Base-by-base conservation (phyloP, 2,329 filamentous ascomycete species). In the Ceratocystis harringtonii region DNA sequence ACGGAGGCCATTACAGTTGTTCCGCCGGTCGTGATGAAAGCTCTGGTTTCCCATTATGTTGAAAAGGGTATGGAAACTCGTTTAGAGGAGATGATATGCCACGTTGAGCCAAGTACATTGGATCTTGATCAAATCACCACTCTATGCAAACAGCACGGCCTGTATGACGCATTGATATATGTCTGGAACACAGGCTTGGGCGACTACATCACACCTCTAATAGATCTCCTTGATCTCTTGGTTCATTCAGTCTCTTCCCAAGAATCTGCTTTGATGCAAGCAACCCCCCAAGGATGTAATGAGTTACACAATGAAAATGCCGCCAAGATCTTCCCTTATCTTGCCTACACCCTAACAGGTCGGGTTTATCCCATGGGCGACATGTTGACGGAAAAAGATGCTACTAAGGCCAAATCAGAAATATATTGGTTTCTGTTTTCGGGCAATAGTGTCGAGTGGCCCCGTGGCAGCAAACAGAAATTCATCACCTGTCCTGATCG, bases 151-250 rank as follows among this genome's bases (percentile, higher is more conserved):
- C 87, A 92, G 72, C 86, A 97, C 73, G 84, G 88, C 69, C 81
- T 99, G 3, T 99, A 96, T 72, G 95, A 99, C 75, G 95, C 94
- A 1, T 82, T 96, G 66, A 91, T 95, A 55, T 96, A 97, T 73
- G 89, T 99, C 65, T 99, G 94, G 94, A 97, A 95, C 68, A 87
- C 90, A 74, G 91, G 90, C 2, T 78, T 99, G 32, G 79, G 80
- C 68, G 95, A 99, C 74, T 96, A 95, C 71, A 86, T 96, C 68
- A 95, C 92, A 1, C 92, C 94, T 1, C 79, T 97, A 66, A 87
- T 90, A 70, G 91, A 96, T 68, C 81, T 99, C 1, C 78, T 95
- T 61, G 78, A 82, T 15, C 78, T 96, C n/a, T 73, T 88, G 41
- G 76, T 81, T 70, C 83, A 79, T 32, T 74, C 82, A n/a, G 79